Evolutionary conservation across 352 stramenopile species (phyloP), one percentile per base, ranked within the genome.

Genomic region (Pythium brassicae): DNA sequence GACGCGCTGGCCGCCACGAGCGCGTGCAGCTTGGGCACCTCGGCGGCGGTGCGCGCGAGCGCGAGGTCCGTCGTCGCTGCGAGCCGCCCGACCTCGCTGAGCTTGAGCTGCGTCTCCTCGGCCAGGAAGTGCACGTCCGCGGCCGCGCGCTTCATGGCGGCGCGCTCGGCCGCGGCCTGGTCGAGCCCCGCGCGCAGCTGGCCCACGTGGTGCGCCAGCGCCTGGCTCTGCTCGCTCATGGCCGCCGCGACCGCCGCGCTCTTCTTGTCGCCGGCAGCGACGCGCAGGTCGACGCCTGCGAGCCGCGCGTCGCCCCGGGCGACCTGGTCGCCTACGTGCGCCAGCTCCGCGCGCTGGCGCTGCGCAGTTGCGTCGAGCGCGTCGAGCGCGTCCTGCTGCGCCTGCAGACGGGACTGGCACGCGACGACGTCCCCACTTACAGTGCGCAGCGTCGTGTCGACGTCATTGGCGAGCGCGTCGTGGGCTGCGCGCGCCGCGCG

Each of bases 11-110:
- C 83, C 0, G 58, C 60, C 23, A 73, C 63, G 0, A 81, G 63
- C 10, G 61, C 59, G 23, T 83, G 67, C 7, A 87, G 54, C 47
- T 87, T 86, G 9, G 69, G 66, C 20, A 89, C 63, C 56, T 89
- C 78, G 1, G 70, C 61, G 0, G 68, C 69, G 1, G 76, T 75
- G 1, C 74, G 74, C 12, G 53, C 55, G 19, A 86, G 61, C 23
- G 64, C 68, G 19, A 74, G 25, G 19, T 86, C 72, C 0, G 72
- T 83, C 3, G 70, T 73, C 4, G 66, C 48, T 6, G 69, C 67
- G 49, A 74, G 49, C 29, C 81, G 81, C 45, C 35, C 55, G 29
- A 89, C 68, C 17, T 80, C 74, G 14, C 62, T 61, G 17, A 89
- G 45, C 26, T 69, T 75, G 29, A 77, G 76, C 56, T 84, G 74